phyloP scores from a whole-genome alignment of 2,329 filamentous ascomycete species.

The Colletotrichum spaethianum region DNA sequence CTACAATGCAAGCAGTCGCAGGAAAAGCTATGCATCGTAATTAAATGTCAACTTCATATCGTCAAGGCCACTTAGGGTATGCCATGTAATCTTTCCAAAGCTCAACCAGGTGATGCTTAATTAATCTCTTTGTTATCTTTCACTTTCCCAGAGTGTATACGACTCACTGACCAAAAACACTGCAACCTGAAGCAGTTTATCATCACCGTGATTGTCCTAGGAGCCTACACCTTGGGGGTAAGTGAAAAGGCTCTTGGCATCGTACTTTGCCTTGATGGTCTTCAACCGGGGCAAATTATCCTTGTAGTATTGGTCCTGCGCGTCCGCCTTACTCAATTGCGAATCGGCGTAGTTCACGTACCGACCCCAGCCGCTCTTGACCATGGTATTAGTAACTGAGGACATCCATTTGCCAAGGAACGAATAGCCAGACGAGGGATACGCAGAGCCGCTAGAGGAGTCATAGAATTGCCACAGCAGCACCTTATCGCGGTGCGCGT shows the following conservation, averaged over 20 bases:
- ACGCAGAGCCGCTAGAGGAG: constrained; percentile 48
- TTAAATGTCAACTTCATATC: too few species aligned
- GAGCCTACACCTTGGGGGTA: constrained; percentile 50
- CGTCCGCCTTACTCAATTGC: constrained; percentile 59
- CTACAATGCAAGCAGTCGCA: too few species aligned
- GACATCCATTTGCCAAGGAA: constrained; percentile 60
- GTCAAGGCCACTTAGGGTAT: too few species aligned
- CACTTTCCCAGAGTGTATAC: too few species aligned
- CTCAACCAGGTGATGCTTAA: too few species aligned
- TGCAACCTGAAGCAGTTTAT: not conserved
- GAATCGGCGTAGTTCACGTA: constrained; percentile 70
- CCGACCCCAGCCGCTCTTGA: constrained; percentile 58
- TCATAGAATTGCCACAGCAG: constrained; percentile 67
- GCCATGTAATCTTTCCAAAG: too few species aligned
- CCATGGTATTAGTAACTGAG: constrained; percentile 52
- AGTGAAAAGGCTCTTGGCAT: constrained; percentile 59
- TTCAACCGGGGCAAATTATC: constrained; percentile 54
- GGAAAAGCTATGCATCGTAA: too few species aligned
- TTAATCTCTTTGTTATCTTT: too few species aligned
- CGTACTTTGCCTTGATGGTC: constrained; percentile 55
- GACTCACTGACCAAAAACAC: too few species aligned
- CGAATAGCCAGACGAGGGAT: constrained; percentile 51
- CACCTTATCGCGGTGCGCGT: constrained; percentile 59
- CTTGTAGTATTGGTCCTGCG: constrained; percentile 65
- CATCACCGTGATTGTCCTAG: not conserved